Evolutionary conservation across 768 basidiomycete species (phyloP).

Genomic region (Phlebiopsis flavidoalba): DNA sequence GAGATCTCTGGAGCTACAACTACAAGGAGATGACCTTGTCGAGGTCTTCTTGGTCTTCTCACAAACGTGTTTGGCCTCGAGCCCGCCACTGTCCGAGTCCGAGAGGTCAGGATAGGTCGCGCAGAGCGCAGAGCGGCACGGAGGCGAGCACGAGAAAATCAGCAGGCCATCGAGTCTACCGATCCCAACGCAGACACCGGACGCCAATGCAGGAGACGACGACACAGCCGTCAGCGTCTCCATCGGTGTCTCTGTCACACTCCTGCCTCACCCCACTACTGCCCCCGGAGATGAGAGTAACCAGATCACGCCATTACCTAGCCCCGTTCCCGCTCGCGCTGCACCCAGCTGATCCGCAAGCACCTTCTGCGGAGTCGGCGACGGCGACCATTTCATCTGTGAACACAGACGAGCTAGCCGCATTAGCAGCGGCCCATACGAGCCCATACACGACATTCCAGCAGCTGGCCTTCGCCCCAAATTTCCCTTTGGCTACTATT

Average conservation of each 20-base stretch:
- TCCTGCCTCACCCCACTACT: constrained; percentile 16
- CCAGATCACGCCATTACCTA: constrained; percentile 20
- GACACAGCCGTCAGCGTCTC: constrained; percentile 48
- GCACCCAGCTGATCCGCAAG: constrained; percentile 17
- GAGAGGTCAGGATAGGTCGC: constrained; percentile 87
- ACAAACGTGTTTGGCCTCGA: constrained; percentile 92
- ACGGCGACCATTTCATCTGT: constrained; percentile 26
- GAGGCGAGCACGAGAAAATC: constrained; percentile 67
- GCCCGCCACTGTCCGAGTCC: constrained; percentile 90
- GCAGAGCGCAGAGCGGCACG: constrained; percentile 84
- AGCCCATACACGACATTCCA: constrained; percentile 92
- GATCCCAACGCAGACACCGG: constrained; percentile 29
- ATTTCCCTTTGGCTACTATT: constrained; percentile 82
- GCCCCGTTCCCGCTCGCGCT: constrained; percentile 4
- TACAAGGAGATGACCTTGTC: constrained; percentile 90
- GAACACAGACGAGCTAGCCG: constrained; percentile 58
- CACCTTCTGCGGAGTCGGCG: constrained; percentile 21
- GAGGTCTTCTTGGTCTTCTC: constrained; percentile 89
- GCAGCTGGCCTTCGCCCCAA: constrained; percentile 80
- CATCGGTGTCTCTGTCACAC: constrained; percentile 53
- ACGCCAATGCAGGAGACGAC: constrained; percentile 31
- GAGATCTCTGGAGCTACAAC: constrained; percentile 76
- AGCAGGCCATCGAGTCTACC: constrained; percentile 36
- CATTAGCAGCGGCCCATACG: constrained; percentile 64
- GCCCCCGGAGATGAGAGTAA: constrained; percentile 5